Evolutionary conservation across 805 yeast species (phyloP).

Genomic region (Metschnikowia kunwiensis): DNA sequence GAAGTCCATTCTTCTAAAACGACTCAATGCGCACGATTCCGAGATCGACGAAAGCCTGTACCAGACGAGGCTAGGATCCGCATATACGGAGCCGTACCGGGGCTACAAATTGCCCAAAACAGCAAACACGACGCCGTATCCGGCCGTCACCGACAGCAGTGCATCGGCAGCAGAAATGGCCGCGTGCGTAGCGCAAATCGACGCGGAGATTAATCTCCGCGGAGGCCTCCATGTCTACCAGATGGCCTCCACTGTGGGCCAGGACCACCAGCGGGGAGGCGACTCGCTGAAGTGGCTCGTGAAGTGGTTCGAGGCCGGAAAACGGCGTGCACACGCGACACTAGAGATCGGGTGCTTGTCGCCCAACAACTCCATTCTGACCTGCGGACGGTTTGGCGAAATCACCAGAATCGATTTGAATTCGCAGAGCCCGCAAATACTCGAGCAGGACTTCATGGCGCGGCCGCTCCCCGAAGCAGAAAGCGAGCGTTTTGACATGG

Average conservation of each 20-base stretch:
- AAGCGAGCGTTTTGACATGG: conserved; percentile 52
- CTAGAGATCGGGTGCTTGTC: conserved; percentile 85
- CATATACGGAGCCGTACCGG: conserved; percentile 6
- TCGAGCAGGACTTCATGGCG: conserved; percentile 82
- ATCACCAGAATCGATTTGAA: conserved; percentile 74
- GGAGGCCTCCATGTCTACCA: conserved; percentile 86
- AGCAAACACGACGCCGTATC: conserved; percentile 12
- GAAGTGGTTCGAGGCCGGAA: conserved; percentile 48
- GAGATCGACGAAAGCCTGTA: conserved; percentile 24
- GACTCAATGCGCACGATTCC: conserved; percentile 23
- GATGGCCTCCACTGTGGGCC: conserved; percentile 83
- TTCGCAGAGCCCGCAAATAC: conserved; percentile 70
- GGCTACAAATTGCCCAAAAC: conserved; percentile 8
- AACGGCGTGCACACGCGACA: conserved; percentile 34
- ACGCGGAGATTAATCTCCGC: conserved; percentile 54
- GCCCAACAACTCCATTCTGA: conserved; percentile 64
- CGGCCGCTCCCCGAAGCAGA: conserved; percentile 54
- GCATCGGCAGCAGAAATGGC: conserved; percentile 19
- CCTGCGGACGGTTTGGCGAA: conserved; percentile 47
- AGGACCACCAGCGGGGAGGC: conserved; percentile 74
- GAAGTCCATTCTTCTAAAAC: conserved; percentile 38
- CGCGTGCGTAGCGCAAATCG: conserved; percentile 49
- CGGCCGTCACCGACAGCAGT: conserved; percentile 19
- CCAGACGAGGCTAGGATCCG: conserved; percentile 11
- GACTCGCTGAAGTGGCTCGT: conserved; percentile 82